These are phyloP conservation scores for Pseudozyma sp. DNA, from an alignment of 1,284 basidiomycete species.

Conservation along the genomic window DNA sequence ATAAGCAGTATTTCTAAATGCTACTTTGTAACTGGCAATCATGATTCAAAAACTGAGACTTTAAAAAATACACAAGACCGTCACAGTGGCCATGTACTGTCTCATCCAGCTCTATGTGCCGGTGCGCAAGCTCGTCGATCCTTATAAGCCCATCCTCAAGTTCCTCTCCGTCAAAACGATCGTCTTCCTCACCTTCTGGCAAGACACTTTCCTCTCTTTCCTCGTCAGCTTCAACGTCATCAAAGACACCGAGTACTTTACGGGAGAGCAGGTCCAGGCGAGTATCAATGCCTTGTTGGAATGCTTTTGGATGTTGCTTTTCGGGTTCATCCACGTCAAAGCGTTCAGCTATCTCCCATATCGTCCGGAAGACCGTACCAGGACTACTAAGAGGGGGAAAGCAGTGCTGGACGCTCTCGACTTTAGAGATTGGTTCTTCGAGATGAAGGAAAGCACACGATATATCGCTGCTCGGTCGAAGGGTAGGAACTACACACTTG, in stretches of 20 bases:
- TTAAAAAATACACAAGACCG: no score
- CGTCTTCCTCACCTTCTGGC: constrained; percentile 85
- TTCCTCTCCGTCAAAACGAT: constrained; percentile 78
- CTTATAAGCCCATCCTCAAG: constrained; percentile 78
- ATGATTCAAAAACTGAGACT: no score
- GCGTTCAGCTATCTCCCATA: constrained; percentile 81
- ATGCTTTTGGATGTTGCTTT: constrained; percentile 77
- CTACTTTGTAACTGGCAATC: no score
- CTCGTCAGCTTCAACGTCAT: constrained; percentile 77
- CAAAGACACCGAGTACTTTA: constrained; percentile 75
- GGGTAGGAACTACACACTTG: constrained; percentile 47
- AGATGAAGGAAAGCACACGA: constrained; percentile 54
- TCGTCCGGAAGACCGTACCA: constrained; percentile 59
- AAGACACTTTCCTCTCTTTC: constrained; percentile 76
- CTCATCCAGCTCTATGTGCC: constrained; percentile 80
- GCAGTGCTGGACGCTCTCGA: constrained; percentile 56
- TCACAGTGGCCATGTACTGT: constrained; percentile 82
- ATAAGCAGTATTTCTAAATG: no score
- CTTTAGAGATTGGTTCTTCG: constrained; percentile 59
- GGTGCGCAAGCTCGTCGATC: constrained; percentile 74
- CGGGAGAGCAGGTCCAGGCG: constrained; percentile 79
- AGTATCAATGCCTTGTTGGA: constrained; percentile 79
- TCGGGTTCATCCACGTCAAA: constrained; percentile 79
- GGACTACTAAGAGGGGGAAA: constrained; percentile 36
- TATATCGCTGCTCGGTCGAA: constrained; percentile 50